Evolutionary conservation across 1,284 basidiomycete genomes (phyloP).

Genomic region (Marasmius sp.): DNA sequence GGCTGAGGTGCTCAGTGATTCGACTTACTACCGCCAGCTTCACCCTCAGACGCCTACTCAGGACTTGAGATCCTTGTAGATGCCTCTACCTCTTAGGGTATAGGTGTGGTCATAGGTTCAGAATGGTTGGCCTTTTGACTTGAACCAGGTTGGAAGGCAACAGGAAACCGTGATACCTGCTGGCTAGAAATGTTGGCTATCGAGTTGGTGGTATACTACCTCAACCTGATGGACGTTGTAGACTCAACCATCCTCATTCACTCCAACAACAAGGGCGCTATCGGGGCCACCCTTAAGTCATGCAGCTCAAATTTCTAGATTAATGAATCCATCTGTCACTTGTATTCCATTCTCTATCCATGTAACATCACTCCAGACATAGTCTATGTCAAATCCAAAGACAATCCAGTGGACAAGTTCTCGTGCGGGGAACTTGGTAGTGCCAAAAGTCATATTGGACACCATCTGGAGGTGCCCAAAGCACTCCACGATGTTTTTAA

Average conservation of each 20-base stretch:
- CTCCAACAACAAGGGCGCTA: slow-evolving; percentile 11
- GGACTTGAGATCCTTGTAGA: slow-evolving; percentile 22
- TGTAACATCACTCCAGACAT: neutral
- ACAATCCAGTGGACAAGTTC: slow-evolving; percentile 8
- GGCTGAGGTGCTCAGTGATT: slow-evolving; percentile 12
- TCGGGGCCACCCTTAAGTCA: slow-evolving; percentile 7
- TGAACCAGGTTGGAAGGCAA: slow-evolving; percentile 20
- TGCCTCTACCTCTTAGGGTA: slow-evolving; percentile 19
- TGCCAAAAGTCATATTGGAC: no score
- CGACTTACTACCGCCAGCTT: slow-evolving; percentile 8
- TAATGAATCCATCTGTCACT: slow-evolving; percentile 5
- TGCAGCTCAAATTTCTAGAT: slow-evolving; percentile 2
- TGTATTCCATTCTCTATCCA: neutral
- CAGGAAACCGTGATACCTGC: slow-evolving; percentile 18
- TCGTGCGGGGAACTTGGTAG: no score
- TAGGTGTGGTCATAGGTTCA: slow-evolving; percentile 27
- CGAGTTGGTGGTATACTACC: neutral
- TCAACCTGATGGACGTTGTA: neutral
- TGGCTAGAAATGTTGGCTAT: slow-evolving; percentile 30
- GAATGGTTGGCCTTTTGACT: slow-evolving; percentile 23
- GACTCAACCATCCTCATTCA: neutral
- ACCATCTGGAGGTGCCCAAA: neutral
- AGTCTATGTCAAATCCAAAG: neutral
- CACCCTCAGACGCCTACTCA: slow-evolving; percentile 2
- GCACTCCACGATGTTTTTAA: neutral